Base-by-base conservation (phyloP, 1,284 basidiomycete species). In the Ganoderma multipileum region DNA sequence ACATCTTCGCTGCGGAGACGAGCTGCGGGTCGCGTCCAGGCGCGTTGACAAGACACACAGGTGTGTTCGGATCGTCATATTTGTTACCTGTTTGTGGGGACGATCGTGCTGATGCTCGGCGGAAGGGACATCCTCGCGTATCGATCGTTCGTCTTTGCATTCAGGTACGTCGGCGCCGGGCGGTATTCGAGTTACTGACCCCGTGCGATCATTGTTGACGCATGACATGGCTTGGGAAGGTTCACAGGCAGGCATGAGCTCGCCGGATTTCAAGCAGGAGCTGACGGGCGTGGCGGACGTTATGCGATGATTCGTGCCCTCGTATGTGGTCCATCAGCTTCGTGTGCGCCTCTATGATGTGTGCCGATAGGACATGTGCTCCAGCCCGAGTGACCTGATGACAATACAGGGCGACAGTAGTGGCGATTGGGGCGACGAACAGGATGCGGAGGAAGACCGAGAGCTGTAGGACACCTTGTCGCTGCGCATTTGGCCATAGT, bases 1-100 rank as follows among this genome's bases (percentile, higher is more conserved):
- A 87, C 76, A 87, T 97, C 3, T 96, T 95, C 79, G 95, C 95
- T 0, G 79, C 80, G 67, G 92, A 94, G 95, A 95, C 74, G 90
- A 94, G 76, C 82, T 96, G 61, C 96, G 96, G 81, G 88, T 89
- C 2, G 94, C 95, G 12, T 95, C 95, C 1, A 96, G 96, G 95
- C 95, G n/a, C 0, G 81, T 96, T 20, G 87, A 89, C 67, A 97
- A 95, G 79, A 85, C 84, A 23, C 95, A 97, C 77, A 83, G 84
- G 92, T 92, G 65, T 30, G 82, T 76, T 41, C 11, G 0, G 36
- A n/a, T 23, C 44, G n/a, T 57, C 26, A 70, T 23, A 33, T 18
- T 30, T 30, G 6, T n/a, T 8, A 33, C 28, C 26, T 3, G 16
- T 12, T 63, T 33, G 33, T 28, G 41, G 50, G 8, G 61, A 26